These are phyloP conservation scores for Fusarium tricinctum DNA, from an alignment of 2,329 filamentous ascomycete genomes.

Conservation along the genomic window DNA sequence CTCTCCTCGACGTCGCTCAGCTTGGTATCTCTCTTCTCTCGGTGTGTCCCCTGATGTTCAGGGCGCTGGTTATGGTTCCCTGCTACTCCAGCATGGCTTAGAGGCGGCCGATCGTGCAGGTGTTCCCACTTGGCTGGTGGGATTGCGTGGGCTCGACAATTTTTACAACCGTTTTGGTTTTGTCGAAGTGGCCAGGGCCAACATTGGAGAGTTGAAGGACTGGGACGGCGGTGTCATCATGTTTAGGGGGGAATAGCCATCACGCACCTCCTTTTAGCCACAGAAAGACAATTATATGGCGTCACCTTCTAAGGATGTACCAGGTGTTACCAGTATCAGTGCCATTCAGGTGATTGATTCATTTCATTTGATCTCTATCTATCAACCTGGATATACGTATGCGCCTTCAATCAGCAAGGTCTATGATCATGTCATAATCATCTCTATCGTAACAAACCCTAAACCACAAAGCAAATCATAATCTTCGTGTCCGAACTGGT, in stretches of 20 bases:
- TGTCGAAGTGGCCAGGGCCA: constrained; percentile 53
- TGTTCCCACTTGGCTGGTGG: constrained; percentile 53
- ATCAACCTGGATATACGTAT: constrained; percentile 4
- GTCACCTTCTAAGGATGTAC: not conserved
- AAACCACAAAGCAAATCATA: constrained; percentile 16
- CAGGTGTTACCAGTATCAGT: not conserved
- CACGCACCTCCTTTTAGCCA: not conserved
- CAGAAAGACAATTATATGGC: not conserved
- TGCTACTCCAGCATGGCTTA: constrained; percentile 53
- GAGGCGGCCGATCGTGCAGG: constrained; percentile 49
- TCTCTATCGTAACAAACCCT: constrained; percentile 19
- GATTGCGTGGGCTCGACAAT: constrained; percentile 50
- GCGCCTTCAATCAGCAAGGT: constrained; percentile 19
- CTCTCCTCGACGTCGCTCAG: constrained; percentile 49
- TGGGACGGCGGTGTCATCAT: constrained; percentile 57
- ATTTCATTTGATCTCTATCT: constrained; percentile 13
- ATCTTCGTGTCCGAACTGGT: constrained; percentile 14
- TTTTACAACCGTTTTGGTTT: constrained; percentile 55
- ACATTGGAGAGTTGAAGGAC: constrained; percentile 53
- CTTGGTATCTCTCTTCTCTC: constrained; percentile 56
- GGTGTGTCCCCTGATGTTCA: constrained; percentile 53
- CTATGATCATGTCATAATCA: constrained; percentile 24
- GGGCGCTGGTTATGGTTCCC: constrained; percentile 51
- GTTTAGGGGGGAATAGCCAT: constrained; percentile 52
- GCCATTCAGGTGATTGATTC: constrained; percentile 1